phyloP scores from a whole-genome alignment of 805 yeast genomes.

The Kluyveromyces dobzhanskii region DNA sequence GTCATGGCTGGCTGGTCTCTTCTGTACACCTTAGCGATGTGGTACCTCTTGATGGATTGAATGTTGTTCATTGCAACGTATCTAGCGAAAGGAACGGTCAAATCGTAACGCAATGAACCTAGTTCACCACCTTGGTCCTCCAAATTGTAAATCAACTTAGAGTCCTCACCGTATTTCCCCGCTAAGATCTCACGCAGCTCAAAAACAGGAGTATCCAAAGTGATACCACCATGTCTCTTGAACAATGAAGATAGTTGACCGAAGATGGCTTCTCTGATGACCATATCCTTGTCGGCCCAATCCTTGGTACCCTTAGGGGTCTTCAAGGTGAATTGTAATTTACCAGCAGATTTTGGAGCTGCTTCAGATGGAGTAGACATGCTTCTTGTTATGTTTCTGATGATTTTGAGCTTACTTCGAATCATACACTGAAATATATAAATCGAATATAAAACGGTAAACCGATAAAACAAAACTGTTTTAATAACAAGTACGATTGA shows the following conservation, averaged over 20 bases:
- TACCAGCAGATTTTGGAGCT: conserved; percentile 12
- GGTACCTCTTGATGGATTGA: conserved; percentile 84
- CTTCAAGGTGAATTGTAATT: conserved; percentile 66
- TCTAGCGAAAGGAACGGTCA: conserved; percentile 97
- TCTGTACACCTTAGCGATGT: conserved; percentile 96
- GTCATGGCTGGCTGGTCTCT: conserved; percentile 99
- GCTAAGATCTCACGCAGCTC: conserved; percentile 91
- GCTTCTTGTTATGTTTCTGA: neutral
- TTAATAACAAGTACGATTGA: too few species aligned
- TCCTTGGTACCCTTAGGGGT: conserved; percentile 97
- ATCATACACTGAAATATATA: neutral
- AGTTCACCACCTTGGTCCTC: conserved; percentile 99
- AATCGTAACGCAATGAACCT: conserved; percentile 89
- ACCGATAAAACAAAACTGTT: too few species aligned
- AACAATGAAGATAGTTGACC: conserved; percentile 62
- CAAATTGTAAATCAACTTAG: conserved; percentile 88
- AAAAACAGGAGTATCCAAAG: conserved; percentile 97
- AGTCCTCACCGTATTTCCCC: conserved; percentile 98
- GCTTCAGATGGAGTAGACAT: conserved; percentile 8
- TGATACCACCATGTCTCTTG: conserved; percentile 95
- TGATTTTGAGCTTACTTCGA: neutral
- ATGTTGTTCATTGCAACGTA: conserved; percentile 94
- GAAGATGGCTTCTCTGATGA: conserved; percentile 83
- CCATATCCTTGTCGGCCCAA: conserved; percentile 98
- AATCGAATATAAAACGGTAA: too few species aligned